These are phyloP conservation scores for Nakazawaea laoshanensis DNA, from an alignment of 805 yeast genomes.

Conservation along the genomic window DNA sequence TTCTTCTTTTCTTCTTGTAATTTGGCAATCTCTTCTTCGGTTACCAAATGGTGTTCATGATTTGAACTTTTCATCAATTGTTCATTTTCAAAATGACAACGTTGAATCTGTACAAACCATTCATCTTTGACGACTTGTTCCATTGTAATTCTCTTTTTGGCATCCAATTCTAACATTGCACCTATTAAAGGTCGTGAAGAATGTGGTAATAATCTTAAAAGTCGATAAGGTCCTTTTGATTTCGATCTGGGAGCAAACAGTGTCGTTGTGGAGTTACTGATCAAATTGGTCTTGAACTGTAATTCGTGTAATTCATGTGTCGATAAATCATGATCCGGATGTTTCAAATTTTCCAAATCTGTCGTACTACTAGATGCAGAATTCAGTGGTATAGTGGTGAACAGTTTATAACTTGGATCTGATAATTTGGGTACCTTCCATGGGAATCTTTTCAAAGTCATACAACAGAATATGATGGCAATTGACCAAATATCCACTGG, in stretches of 20 bases:
- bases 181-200: conserved; percentile 54
- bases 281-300: conserved; percentile 8
- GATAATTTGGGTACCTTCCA: conserved; percentile 86
- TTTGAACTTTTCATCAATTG: conserved; percentile 21
- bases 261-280: conserved; percentile 12
- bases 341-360: background rate
- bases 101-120: conserved; percentile 50
- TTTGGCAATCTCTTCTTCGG: conserved; percentile 51
- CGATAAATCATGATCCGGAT: conserved; percentile 8
- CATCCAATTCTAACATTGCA: conserved; percentile 57
- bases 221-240: conserved; percentile 61
- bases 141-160: conserved; percentile 49
- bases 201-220: conserved; percentile 64
- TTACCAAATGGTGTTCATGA: conserved; percentile 61
- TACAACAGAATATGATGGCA: conserved; percentile 88
- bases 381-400: conserved; percentile 28
- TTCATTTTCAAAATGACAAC: conserved; percentile 34
- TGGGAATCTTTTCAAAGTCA: conserved; percentile 81
- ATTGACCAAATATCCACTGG: conserved; percentile 90
- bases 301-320: conserved; percentile 8
- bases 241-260: conserved; percentile 26
- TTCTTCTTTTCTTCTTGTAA: conserved; percentile 27
- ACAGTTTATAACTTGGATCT: conserved; percentile 71
- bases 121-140: conserved; percentile 44
- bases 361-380: conserved; percentile 6